phyloP scores from a whole-genome alignment of 1,284 basidiomycete genomes.

The Puccinia brachypodii region DNA sequence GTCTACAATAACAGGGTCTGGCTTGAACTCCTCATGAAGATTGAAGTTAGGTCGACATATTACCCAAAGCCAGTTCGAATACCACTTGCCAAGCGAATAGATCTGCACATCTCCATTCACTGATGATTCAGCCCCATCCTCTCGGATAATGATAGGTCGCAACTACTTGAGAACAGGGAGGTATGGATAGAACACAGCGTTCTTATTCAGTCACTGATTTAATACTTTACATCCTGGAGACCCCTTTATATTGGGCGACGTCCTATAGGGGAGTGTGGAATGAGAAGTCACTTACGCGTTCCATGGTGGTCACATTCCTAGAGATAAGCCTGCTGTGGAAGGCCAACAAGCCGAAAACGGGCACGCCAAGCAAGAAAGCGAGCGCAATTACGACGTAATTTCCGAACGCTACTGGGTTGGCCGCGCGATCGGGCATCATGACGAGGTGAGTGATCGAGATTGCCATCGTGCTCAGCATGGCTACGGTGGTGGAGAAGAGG shows the following conservation, averaged over 20 bases:
- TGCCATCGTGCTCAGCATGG: constrained; percentile 48
- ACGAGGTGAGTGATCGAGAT: constrained; percentile 49
- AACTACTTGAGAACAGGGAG: not conserved
- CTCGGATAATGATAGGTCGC: not conserved
- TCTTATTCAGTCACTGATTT: not conserved
- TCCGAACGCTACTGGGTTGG: constrained; percentile 49
- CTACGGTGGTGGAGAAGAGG: constrained; percentile 49
- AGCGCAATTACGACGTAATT: constrained; percentile 54
- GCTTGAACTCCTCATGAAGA: not conserved
- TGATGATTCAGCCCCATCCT: not conserved
- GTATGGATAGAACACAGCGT: not conserved
- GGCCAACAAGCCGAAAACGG: constrained; percentile 52
- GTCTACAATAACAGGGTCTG: not conserved
- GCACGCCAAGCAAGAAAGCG: constrained; percentile 50
- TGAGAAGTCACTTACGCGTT: constrained; percentile 51
- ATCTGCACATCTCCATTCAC: not conserved
- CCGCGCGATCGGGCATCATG: constrained; percentile 3
- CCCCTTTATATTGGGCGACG: too few species aligned
- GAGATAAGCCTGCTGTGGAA: constrained; percentile 55
- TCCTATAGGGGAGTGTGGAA: too few species aligned
- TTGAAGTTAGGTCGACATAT: constrained; percentile 16
- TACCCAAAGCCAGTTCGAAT: constrained; percentile 15
- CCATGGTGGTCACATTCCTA: constrained; percentile 56
- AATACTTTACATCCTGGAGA: not conserved
- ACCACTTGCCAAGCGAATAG: constrained; percentile 24